Evolutionary conservation across 208 protist genomes (phyloP).

Genomic region (Trichomonas vaginalis): DNA sequence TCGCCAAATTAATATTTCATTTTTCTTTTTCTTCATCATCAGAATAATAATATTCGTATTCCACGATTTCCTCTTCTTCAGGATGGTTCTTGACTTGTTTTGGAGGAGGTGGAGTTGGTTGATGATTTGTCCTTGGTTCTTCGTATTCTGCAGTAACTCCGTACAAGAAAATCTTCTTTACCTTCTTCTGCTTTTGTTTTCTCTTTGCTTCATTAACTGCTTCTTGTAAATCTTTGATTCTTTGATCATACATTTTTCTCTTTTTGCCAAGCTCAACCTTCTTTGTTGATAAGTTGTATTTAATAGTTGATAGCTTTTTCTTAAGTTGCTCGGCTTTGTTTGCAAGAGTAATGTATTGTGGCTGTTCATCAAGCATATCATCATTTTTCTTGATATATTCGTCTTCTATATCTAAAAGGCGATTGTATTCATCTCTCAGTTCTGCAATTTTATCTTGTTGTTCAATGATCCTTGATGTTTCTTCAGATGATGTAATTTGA

Average conservation of each 20-base stretch:
- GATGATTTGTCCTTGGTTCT: not conserved
- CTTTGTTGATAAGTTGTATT: not conserved
- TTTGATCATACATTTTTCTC: not conserved
- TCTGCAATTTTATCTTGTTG: not conserved
- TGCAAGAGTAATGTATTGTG: not conserved
- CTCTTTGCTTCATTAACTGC: not conserved
- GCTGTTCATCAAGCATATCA: not conserved
- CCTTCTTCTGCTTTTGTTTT: not conserved
- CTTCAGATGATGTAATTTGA: not conserved
- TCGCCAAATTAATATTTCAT: not conserved
- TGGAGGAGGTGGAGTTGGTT: too few species aligned
- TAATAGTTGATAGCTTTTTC: not conserved
- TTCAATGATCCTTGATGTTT: not conserved
- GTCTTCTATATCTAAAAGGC: constrained; percentile 32
- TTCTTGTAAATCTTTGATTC: not conserved
- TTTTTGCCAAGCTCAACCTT: not conserved
- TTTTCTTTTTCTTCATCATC: not conserved
- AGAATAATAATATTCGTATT: not conserved
- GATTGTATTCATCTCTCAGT: constrained; percentile 65
- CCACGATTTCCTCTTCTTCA: not conserved
- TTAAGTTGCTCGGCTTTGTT: not conserved
- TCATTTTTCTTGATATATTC: not conserved
- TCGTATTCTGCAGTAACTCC: not conserved
- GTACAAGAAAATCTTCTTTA: not conserved
- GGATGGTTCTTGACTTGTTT: not conserved